A percentile compares a stretch with the other conserved stretches of the same genome.
Evolutionary conservation across 148 eudicot genomes (phyloP).

Genomic region (Rhododendron griersonianum): DNA sequence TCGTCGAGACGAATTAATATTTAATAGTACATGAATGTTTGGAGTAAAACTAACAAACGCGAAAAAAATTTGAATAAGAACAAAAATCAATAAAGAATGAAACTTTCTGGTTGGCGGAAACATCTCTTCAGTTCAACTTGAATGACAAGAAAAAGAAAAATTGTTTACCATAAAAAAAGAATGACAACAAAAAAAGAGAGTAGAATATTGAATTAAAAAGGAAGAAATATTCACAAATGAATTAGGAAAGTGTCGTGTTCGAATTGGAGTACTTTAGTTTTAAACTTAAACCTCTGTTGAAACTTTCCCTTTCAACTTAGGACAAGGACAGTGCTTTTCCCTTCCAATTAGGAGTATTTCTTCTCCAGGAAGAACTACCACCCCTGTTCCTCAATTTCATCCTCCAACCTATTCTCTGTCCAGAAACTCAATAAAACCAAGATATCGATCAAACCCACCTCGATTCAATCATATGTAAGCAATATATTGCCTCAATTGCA

Average conservation of each 20-base stretch:
- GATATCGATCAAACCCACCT: not conserved
- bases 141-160: no score
- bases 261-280: not conserved
- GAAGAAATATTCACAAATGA: no score
- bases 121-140: no score
- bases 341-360: not conserved
- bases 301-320: not conserved
- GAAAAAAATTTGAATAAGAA: no score
- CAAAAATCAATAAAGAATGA: no score
- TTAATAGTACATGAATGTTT: no score
- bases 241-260: not conserved
- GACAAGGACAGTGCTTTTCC: not conserved
- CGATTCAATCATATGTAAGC: constrained; percentile 15
- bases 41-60: not conserved
- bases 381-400: not conserved
- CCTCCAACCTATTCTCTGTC: not conserved
- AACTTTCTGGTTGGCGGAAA: no score
- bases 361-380: not conserved
- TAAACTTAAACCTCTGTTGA: not conserved
- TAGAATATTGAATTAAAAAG: no score
- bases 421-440: not conserved
- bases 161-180: no score
- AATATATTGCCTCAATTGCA: not conserved
- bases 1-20: not conserved
- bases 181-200: no score